phyloP scores from a whole-genome alignment of 208 protist genomes.

The Leishmania arabica region DNA sequence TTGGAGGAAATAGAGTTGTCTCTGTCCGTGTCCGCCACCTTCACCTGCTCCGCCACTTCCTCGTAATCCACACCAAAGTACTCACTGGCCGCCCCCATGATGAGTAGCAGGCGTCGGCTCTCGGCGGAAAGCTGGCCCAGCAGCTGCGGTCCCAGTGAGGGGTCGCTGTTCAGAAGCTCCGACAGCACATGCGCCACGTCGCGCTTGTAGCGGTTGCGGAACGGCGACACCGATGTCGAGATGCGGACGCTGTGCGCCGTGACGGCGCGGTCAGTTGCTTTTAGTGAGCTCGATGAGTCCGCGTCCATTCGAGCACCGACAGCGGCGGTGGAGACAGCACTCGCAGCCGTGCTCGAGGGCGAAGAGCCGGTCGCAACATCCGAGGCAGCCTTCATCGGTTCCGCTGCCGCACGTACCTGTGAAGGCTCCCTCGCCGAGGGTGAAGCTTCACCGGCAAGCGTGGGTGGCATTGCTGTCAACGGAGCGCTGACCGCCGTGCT shows the following conservation, averaged over 20 bases:
- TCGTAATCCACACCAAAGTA: slow-evolving; percentile 72
- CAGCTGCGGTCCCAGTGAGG: slow-evolving; percentile 39
- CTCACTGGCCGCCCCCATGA: slow-evolving; percentile 84
- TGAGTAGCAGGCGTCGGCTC: slow-evolving; percentile 69
- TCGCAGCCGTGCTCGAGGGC: background rate
- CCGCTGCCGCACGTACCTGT: background rate
- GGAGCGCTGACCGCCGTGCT: background rate
- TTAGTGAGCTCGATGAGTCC: background rate
- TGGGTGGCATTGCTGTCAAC: background rate
- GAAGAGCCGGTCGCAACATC: background rate
- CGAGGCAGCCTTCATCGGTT: background rate
- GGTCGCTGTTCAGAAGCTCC: slow-evolving; percentile 58
- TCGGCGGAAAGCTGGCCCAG: slow-evolving; percentile 68
- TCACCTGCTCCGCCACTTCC: slow-evolving; percentile 73
- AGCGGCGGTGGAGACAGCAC: background rate
- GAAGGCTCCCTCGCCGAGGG: background rate
- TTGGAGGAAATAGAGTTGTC: slow-evolving; percentile 76
- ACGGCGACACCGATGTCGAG: slow-evolving; percentile 28
- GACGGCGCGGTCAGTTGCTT: background rate
- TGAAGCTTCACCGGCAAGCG: background rate
- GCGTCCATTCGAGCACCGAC: background rate
- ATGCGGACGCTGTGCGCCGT: slow-evolving; percentile 11
- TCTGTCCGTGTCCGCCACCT: slow-evolving; percentile 67
- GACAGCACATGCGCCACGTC: slow-evolving; percentile 52
- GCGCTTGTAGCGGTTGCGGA: slow-evolving; percentile 54